Conservation (phyloP, 1,284 basidiomycete genomes). For the Serendipita sp. region DNA sequence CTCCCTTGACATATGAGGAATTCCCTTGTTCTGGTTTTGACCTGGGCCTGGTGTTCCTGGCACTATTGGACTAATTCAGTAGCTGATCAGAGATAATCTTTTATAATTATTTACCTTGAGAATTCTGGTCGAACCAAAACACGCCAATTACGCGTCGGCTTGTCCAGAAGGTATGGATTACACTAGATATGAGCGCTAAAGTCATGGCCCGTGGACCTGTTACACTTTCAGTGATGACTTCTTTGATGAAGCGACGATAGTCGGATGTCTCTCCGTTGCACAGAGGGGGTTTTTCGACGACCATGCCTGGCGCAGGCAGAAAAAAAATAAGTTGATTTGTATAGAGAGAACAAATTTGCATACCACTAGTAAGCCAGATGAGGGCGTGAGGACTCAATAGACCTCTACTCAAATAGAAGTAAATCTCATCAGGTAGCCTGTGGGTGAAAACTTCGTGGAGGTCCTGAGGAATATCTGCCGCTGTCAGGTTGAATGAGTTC, state of each 20-base stretch:
- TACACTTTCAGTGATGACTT: conserved; percentile 84
- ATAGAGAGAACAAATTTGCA: conserved; percentile 13
- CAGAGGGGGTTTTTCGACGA: conserved; percentile 80
- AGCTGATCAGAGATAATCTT: neutral
- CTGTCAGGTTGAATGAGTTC: conserved; percentile 31
- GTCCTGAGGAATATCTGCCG: conserved; percentile 79
- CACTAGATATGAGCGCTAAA: conserved; percentile 69
- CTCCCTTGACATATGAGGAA: conserved; percentile 62
- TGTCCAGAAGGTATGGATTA: conserved; percentile 66
- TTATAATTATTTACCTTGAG: neutral
- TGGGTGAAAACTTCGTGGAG: conserved; percentile 92
- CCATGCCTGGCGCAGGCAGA: conserved; percentile 29
- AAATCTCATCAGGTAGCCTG: conserved; percentile 90
- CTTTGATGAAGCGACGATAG: conserved; percentile 88
- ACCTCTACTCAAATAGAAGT: conserved; percentile 89
- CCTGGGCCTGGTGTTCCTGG: conserved; percentile 27
- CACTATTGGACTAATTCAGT: neutral
- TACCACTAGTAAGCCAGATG: conserved; percentile 72
- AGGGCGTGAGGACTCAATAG: conserved; percentile 77
- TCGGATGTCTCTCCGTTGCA: conserved; percentile 92
- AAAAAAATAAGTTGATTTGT: neutral
- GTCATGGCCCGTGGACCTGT: conserved; percentile 86
- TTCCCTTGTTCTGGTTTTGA: conserved; percentile 23
- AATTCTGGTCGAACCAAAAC: conserved; percentile 61
- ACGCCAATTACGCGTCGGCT: conserved; percentile 53